Base-by-base conservation (phyloP, 2,329 filamentous ascomycete species). In the Alternaria atra region DNA sequence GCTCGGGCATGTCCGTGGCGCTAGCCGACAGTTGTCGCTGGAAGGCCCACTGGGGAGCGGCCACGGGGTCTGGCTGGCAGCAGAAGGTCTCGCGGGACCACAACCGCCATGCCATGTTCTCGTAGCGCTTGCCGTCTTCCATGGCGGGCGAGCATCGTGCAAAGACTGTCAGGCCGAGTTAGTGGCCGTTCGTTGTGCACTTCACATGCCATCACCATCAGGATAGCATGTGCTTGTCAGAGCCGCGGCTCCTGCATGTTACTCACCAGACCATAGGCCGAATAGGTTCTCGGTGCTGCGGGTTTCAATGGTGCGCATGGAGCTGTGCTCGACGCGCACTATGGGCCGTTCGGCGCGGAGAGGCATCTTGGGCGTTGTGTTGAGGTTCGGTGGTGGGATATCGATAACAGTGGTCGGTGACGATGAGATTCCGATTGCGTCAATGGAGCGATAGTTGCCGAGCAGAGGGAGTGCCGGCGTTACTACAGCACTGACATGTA, bases 71-170 rank as follows among this genome's bases (percentile, higher is more conserved):
- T 39, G 86, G 86, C 64, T 92, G 90, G 80, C 91, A 94, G 81
- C 94, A 97, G 72, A 97, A 93, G 10, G 92, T 94, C 78, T 98
- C 94, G 73, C 93, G 87, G 73, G 93, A 96, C 94, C 94, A 98
- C 63, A 98, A 83, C 72, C 95, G 86, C 95, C 95, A 98, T 78
- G 73, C 96, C 65, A 99, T 84, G 82, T 99, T 98, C 79, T 98
- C 95, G 77, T 97, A 84, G 74, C 95, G 87, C 76, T 92, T 89
- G 58, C 95, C 95, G 80, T 98, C 91, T 77, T 97, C 92, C 78
- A 98, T 90, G 53, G 94, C 95, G 75, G 95, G 92, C 76, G 93
- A 93, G 80, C 94, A 97, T 81, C 93, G 92, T 52, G 93, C 94
- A 77, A 98, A 97, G 62, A 98, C 93, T 95, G 76, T 42, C 61